A percentile compares a stretch with the other conserved stretches of the same genome.
phyloP scores from a whole-genome alignment of 495 filamentous ascomycete species.

The Elasticomyces elasticus region DNA sequence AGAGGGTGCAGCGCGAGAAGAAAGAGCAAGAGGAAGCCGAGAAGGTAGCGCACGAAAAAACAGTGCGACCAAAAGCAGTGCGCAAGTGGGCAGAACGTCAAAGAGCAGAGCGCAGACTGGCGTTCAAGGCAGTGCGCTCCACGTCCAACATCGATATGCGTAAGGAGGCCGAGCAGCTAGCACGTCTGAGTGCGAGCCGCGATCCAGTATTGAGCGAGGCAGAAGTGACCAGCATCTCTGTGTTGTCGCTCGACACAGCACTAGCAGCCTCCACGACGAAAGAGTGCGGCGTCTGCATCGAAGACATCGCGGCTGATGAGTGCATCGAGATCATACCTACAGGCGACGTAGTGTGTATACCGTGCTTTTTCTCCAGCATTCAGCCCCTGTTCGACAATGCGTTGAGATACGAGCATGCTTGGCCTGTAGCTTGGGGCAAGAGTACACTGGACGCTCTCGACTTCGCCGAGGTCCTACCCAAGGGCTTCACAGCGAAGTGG shows the following conservation, averaged over 20 bases:
- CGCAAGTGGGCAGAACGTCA: neutral
- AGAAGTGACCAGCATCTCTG: too few species aligned
- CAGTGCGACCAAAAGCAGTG: neutral
- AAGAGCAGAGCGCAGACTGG: conserved; percentile 25
- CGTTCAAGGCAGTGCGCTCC: neutral
- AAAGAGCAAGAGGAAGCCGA: neutral
- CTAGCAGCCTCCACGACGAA: neutral
- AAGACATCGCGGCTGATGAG: neutral
- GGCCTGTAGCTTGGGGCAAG: neutral
- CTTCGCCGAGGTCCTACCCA: neutral
- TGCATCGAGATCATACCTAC: neutral
- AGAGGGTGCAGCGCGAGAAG: too few species aligned
- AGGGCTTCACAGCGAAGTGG: neutral
- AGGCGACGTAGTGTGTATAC: neutral
- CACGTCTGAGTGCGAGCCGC: too few species aligned
- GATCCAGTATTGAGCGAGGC: conserved; percentile 18
- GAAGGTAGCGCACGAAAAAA: conserved; percentile 4
- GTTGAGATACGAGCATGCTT: neutral
- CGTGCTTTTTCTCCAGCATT: neutral
- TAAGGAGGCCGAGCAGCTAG: too few species aligned
- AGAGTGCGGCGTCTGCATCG: neutral
- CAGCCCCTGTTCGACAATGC: neutral
- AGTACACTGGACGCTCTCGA: neutral
- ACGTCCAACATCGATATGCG: too few species aligned
- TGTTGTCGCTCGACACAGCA: too few species aligned